Evolutionary conservation across 106 monocot genomes (phyloP), one percentile per base, ranked within the genome.

Genomic region (Dendrobium chrysotoxum): DNA sequence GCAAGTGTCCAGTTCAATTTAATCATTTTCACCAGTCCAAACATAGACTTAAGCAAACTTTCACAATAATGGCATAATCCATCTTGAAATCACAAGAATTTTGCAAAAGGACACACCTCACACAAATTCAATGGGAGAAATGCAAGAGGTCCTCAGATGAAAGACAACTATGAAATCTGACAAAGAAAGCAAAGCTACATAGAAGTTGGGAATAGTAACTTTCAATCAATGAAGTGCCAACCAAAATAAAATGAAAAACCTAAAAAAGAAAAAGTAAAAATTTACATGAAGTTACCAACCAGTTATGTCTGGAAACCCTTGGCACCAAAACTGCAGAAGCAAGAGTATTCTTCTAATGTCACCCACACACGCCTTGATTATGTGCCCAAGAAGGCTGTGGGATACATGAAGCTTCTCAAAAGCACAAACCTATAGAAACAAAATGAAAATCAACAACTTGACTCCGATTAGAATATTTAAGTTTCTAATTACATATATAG

Each of bases 301-400:
- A 38, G 18, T 50, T 40, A 50, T 75, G 7, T 64, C 74, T 72
- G 35, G 77, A 66, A 79, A 85, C 72, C 91, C 91, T 79, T 99
- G 99, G 45, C 90, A 99, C 99, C 99, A 99, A 79, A 95, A 99
- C 79, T 99, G 99, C 64, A 99, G 91, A 87, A 91, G 87, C 86
- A 91, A 85, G 66, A 99, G 81, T 40, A 82, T 86, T 78, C 90
- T 99, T 79, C 99, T 87, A 54, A 99, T 90, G 85, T 99, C 99
- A 86, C 89, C 85, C 58, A 78, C 78, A 81, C 91, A 95, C 50
- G 80, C 84, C 21, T 64, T 82, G 35, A 99, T 85, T 79, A 95
- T 79, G 42, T 84, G 80, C 78, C 86, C 85, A 46, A 93, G 74
- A 77, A 95, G 40, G 30, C 73, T 13, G 23, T 82, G 28, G 54